Base-by-base conservation (phyloP, 2,329 filamentous ascomycete species). In the Diaporthe sp. region DNA sequence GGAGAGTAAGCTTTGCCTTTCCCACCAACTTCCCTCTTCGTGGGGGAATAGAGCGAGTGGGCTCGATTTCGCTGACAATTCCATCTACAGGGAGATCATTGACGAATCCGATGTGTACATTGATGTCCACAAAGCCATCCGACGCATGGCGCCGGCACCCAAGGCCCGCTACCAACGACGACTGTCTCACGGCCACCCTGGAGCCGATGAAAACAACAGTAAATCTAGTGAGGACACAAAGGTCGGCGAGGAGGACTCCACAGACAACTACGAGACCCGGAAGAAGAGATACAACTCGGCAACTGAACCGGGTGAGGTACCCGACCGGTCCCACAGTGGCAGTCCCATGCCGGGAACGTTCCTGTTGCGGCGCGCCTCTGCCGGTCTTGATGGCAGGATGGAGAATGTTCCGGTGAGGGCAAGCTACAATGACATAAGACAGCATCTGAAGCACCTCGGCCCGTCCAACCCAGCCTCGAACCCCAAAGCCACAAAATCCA, bases 101-200 rank as follows among this genome's bases (percentile, higher is more conserved):
- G 97, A 99, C 83, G 97, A 99, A 84, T 98, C 96, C 0, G 97
- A 99, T 84, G 97, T 99, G 15, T 99, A 98, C 81, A 93, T 99
- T 78, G 97, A 99, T 83, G 95, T 99, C 2, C 97, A 98, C 88
- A 98, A 98, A 86, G 97, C 97, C 31, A 98, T 99, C 79, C 92
- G 97, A 75, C 94, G 97, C 71, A 90, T 97, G 80, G 91, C 93
- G 28, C 95, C 95, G 1, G 95, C 96, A 2, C 96, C 96, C 1
- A 94, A 95, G 81, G 92, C 92, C 60, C 91, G 94, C 74, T 89
- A 87, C 42, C 83, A 84, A 53, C 82, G 85, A 78, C 82, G 80
- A 75, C 84, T 82, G 31, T 89, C 80, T 17, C 65, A 74, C 19
- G 73, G 75, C 53, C 44, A 39, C 12, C 55, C 46, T 6, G 25